phyloP scores from a whole-genome alignment of 176 grass and related monocot species.

The Urochloa ruziziensis region DNA sequence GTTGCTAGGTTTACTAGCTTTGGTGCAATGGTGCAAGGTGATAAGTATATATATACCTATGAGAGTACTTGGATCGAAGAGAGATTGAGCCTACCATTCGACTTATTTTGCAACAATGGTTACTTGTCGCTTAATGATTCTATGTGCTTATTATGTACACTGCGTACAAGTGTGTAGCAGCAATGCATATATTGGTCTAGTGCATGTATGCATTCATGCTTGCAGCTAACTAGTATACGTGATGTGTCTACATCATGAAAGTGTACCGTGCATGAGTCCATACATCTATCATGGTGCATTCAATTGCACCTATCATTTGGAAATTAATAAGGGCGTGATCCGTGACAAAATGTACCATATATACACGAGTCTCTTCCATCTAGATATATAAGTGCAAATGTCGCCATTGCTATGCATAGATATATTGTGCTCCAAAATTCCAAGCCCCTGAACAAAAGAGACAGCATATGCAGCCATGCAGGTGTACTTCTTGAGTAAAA shows the following conservation, averaged over 20 bases:
- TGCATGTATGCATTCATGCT: background rate
- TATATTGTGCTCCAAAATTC: no score
- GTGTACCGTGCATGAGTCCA: no score
- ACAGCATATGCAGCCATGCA: no score
- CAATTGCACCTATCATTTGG: conserved; percentile 14
- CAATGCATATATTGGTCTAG: background rate
- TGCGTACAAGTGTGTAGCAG: background rate
- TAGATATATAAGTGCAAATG: background rate
- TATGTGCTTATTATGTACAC: background rate
- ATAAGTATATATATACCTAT: conserved; percentile 21
- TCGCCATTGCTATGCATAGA: background rate
- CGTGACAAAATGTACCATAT: background rate
- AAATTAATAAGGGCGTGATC: background rate
- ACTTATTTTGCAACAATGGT: background rate
- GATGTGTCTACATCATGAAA: background rate
- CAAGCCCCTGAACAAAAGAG: no score
- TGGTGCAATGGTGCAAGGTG: conserved; percentile 19
- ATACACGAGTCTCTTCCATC: background rate
- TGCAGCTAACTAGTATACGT: background rate
- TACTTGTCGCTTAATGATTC: background rate
- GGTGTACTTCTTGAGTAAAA: no score
- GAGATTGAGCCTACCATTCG: background rate
- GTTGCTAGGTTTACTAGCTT: conserved; percentile 26
- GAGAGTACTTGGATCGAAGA: background rate
- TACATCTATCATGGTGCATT: conserved; percentile 3